Evolutionary conservation across 1,284 basidiomycete genomes (phyloP).

Genomic region (Pseudozyma tsukubaensis): DNA sequence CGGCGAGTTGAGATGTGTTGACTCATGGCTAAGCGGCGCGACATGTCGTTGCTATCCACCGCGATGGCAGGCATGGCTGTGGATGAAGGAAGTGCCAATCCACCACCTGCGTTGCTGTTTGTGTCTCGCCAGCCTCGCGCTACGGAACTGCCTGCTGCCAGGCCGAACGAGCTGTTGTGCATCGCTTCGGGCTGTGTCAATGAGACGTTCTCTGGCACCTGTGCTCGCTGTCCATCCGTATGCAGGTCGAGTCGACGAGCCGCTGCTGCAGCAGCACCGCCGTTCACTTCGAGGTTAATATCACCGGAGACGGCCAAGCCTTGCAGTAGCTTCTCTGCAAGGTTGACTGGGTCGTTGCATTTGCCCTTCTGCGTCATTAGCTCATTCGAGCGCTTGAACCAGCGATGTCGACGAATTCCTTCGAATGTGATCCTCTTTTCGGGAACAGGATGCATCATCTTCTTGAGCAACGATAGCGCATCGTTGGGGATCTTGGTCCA

Average conservation of each 20-base stretch:
- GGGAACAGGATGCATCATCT: slow-evolving; percentile 65
- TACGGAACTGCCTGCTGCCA: slow-evolving; percentile 25
- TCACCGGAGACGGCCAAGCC: slow-evolving; percentile 66
- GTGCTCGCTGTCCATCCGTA: slow-evolving; percentile 62
- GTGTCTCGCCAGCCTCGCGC: slow-evolving; percentile 29
- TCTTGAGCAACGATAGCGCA: slow-evolving; percentile 70
- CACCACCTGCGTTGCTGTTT: slow-evolving; percentile 17
- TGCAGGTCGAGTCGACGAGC: slow-evolving; percentile 56
- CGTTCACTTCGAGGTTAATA: slow-evolving; percentile 49
- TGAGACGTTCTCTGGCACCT: slow-evolving; percentile 65
- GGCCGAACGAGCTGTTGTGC: slow-evolving; percentile 40
- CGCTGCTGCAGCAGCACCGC: slow-evolving; percentile 25
- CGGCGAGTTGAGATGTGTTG: slow-evolving; percentile 52
- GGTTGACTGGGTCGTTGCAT: slow-evolving; percentile 64
- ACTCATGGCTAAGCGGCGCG: slow-evolving; percentile 51
- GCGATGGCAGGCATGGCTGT: slow-evolving; percentile 54
- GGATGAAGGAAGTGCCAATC: slow-evolving; percentile 48
- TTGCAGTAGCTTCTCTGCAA: slow-evolving; percentile 67
- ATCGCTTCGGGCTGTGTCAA: slow-evolving; percentile 66
- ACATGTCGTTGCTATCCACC: slow-evolving; percentile 36
- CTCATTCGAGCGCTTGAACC: slow-evolving; percentile 62
- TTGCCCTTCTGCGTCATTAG: slow-evolving; percentile 59
- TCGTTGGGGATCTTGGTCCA: slow-evolving; percentile 80
- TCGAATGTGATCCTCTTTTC: slow-evolving; percentile 55
- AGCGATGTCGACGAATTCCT: slow-evolving; percentile 64